These are phyloP conservation scores for Iris macrosiphon DNA, from an alignment of 106 monocot genomes.

Conservation along the genomic window DNA sequence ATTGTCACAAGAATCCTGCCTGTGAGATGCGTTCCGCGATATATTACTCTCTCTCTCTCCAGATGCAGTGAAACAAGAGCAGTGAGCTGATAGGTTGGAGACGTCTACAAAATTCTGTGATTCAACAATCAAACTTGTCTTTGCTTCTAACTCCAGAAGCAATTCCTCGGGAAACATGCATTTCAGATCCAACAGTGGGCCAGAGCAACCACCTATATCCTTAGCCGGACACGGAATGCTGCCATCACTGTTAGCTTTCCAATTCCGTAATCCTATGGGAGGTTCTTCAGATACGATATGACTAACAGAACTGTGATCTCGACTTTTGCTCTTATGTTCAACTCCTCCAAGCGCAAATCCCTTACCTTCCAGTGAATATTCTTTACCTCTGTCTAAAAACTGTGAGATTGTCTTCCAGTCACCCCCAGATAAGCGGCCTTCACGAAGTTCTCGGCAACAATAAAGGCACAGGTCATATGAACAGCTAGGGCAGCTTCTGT, in stretches of 20 bases:
- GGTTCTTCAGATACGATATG: neutral
- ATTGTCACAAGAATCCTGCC: conserved; percentile 41
- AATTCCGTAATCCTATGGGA: conserved; percentile 4
- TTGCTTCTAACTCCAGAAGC: conserved; percentile 34
- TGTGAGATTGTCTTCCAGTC: neutral
- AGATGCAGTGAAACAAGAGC: conserved; percentile 30
- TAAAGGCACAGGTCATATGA: conserved; percentile 37
- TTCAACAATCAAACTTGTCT: conserved; percentile 21
- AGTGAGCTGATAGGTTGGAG: neutral
- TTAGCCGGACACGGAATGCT: conserved; percentile 62
- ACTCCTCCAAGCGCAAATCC: conserved; percentile 32
- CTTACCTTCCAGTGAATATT: conserved; percentile 43
- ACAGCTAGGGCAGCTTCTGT: conserved; percentile 41
- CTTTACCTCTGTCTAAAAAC: conserved; percentile 31
- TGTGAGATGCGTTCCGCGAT: conserved; percentile 31
- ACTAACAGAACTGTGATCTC: neutral
- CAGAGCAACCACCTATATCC: conserved; percentile 55
- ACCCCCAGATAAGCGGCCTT: conserved; percentile 17
- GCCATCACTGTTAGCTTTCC: conserved; percentile 56
- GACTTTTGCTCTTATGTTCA: neutral
- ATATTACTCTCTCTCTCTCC: conserved; percentile 15
- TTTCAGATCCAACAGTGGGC: conserved; percentile 37
- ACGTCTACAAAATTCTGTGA: neutral
- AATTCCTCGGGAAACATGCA: conserved; percentile 36
- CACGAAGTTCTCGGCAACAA: conserved; percentile 59